Evolutionary conservation across 805 yeast species (phyloP).

Genomic region (Hemisphaericaspora nanyangensis): DNA sequence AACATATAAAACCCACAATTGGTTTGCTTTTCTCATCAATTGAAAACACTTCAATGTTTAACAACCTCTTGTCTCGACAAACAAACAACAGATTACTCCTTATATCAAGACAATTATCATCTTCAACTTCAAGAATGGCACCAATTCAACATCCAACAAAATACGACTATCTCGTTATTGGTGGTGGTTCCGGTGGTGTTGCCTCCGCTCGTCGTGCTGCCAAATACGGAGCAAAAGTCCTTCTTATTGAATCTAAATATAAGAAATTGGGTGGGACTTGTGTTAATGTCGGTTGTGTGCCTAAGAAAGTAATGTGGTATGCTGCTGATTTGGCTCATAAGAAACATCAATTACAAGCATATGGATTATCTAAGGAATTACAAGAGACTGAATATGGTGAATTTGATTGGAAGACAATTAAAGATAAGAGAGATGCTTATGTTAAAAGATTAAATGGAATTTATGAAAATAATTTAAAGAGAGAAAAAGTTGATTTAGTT

Average conservation of each 20-base stretch:
- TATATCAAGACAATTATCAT: constrained; percentile 27
- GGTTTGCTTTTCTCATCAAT: too few species aligned
- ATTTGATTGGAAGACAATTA: constrained; percentile 81
- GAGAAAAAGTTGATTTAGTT: constrained; percentile 83
- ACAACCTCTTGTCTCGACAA: too few species aligned
- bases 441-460: constrained; percentile 85
- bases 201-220: constrained; percentile 99
- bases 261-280: constrained; percentile 89
- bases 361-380: constrained; percentile 69
- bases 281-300: constrained; percentile 99
- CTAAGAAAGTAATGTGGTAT: constrained; percentile 98
- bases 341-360: constrained; percentile 70
- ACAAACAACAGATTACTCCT: constrained; percentile 16
- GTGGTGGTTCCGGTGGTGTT: constrained; percentile 99
- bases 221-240: constrained; percentile 81
- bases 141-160: constrained; percentile 47
- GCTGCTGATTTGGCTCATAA: constrained; percentile 86
- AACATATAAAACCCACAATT: too few species aligned
- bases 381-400: constrained; percentile 44
- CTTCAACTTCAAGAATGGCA: constrained; percentile 43
- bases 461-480: constrained; percentile 79
- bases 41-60: too few species aligned
- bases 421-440: constrained; percentile 89
- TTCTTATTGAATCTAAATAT: constrained; percentile 73
- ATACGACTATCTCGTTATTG: constrained; percentile 90